Evolutionary conservation across 306 rosid genomes (phyloP).

Genomic region (Albizia julibrissin): DNA sequence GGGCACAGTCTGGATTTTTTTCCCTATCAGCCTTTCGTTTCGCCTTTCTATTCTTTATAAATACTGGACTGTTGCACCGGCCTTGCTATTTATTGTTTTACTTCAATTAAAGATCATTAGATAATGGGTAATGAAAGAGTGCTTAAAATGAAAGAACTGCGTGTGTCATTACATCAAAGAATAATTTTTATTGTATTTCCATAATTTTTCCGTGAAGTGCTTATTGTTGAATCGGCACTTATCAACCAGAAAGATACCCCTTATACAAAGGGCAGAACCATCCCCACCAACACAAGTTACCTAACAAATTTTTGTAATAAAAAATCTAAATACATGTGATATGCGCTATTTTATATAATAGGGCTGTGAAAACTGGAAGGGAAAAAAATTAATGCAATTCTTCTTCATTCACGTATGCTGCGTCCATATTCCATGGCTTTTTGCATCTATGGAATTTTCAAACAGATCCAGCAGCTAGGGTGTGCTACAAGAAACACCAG

Average conservation of each 20-base stretch:
- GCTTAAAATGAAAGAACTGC: background rate
- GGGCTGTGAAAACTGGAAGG: conserved; percentile 38
- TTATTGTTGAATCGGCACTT: conserved; percentile 40
- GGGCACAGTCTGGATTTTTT: background rate
- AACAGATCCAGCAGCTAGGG: background rate
- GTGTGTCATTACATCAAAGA: conserved; percentile 54
- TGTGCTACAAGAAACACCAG: background rate
- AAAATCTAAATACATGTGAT: conserved; percentile 55
- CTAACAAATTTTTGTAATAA: conserved; percentile 42
- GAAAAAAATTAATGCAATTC: conserved; percentile 22
- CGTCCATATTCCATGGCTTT: conserved; percentile 44
- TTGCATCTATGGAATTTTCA: conserved; percentile 41
- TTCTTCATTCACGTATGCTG: conserved; percentile 44
- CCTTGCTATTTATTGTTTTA: background rate
- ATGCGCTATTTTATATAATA: conserved; percentile 52
- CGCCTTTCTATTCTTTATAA: background rate
- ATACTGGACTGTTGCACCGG: background rate
- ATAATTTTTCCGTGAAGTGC: conserved; percentile 29
- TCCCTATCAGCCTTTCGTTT: background rate
- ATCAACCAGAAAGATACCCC: conserved; percentile 32
- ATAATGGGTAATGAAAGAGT: background rate
- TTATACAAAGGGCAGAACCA: conserved; percentile 35
- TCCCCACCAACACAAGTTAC: conserved; percentile 42
- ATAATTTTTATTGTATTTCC: conserved; percentile 50
- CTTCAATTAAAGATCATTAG: background rate